These are phyloP conservation scores for Psilocybe subaeruginosa DNA, from an alignment of 768 basidiomycete genomes.

Conservation along the genomic window DNA sequence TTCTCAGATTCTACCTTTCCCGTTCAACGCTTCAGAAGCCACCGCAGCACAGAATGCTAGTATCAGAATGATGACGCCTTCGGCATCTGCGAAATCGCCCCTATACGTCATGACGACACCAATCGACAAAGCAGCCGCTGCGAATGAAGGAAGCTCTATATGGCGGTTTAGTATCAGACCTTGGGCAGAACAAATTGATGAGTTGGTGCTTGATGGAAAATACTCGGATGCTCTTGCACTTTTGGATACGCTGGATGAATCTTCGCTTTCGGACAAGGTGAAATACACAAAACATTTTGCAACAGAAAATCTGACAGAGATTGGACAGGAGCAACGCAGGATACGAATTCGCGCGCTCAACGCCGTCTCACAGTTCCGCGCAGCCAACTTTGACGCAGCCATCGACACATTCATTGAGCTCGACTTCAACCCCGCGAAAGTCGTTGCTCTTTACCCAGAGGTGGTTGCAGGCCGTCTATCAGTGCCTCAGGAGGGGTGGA, in stretches of 20 bases:
- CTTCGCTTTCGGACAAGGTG: conserved; percentile 67
- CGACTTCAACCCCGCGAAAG: conserved; percentile 92
- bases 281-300: not conserved
- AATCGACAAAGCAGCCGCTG: conserved; percentile 64
- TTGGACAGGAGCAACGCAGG: conserved; percentile 44
- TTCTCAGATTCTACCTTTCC: conserved; percentile 67
- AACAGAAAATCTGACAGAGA: not conserved
- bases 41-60: conserved; percentile 43
- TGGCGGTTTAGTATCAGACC: conserved; percentile 76
- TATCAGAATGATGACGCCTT: conserved; percentile 67
- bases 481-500: conserved; percentile 72
- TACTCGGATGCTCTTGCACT: conserved; percentile 84
- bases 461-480: conserved; percentile 78
- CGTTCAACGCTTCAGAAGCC: conserved; percentile 46
- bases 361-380: conserved; percentile 77
- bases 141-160: conserved; percentile 74
- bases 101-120: conserved; percentile 74
- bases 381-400: conserved; percentile 71
- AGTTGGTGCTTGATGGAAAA: conserved; percentile 66
- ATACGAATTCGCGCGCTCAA: conserved; percentile 71
- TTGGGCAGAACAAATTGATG: conserved; percentile 85
- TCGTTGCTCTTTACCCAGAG: conserved; percentile 87
- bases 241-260: conserved; percentile 68
- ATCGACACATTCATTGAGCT: conserved; percentile 88
- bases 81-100: conserved; percentile 53